Base-by-base conservation (phyloP, 306 rosid species). In the Vigna angularis region DNA sequence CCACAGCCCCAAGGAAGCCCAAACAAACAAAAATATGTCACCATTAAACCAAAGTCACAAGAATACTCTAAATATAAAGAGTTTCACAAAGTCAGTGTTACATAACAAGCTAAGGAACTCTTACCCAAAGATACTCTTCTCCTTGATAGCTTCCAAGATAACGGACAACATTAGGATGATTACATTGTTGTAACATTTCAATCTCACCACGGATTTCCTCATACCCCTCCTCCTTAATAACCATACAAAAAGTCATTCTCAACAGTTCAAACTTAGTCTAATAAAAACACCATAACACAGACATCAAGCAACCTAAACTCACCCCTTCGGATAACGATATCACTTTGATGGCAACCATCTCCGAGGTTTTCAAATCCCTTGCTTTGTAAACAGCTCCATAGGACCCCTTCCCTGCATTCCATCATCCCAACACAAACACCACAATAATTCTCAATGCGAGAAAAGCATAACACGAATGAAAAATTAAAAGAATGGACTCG, bases 91-190 rank as follows among this genome's bases (percentile, higher is more conserved):
- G 38, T 59, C 22, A 66, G 36, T 56, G 72, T 24, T 64, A 62
- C 28, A 40, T 32, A 44, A 61, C 32, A 44, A 56, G 13, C 53
- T 28, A 6, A 79, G 55, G 28, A 58, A 26, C 24, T 74, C 86
- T 82, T 88, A 95, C 99, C 99, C 99, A 95, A 77, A 95, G 99
- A 86, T 91, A 93, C 82, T 95, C 99, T 81, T 95, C 99, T 81
- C 99, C 99, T 83, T 95, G 99, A 81, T 92, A 95, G 87, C 99
- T 95, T 83, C 98, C 99, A 65, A 95, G 92, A 79, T 95, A 95
- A 72, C 99, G 96, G 26, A 95, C 99, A 63, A 95, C 99, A 83
- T 95, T 95, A 0, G 99, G 99, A 87, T 95, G 99, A 82, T 89
- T 93, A 83, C 98, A 95, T 75, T 93, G 99, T 88, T 95, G 98